Conservation (phyloP, 75 land plant species). For the Sequoiadendron giganteum region DNA sequence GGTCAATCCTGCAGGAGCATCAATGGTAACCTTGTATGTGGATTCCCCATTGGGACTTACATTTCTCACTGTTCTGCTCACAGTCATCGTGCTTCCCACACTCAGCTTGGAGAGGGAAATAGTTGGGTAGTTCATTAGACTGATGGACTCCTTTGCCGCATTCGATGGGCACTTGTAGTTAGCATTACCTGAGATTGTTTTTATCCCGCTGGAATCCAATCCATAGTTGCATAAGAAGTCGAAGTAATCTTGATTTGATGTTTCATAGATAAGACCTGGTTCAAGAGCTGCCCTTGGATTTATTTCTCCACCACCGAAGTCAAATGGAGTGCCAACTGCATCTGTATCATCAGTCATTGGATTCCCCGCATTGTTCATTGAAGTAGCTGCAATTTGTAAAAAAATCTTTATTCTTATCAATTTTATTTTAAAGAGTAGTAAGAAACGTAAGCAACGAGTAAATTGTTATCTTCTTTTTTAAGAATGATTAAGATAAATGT, state of each 20-base stretch:
- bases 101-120: constrained; percentile 47
- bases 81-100: constrained; percentile 13
- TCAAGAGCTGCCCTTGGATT: constrained; percentile 38
- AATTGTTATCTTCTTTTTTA: too few relatives aligned
- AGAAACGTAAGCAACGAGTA: too few relatives aligned
- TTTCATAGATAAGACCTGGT: constrained; percentile 74
- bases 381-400: constrained; percentile 33
- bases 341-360: constrained; percentile 35
- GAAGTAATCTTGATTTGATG: constrained; percentile 38
- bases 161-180: constrained; percentile 49
- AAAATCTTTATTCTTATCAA: too few relatives aligned
- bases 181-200: constrained; percentile 26
- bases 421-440: too few relatives aligned
- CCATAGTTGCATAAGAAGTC: constrained; percentile 63
- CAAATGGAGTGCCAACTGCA: constrained; percentile 51
- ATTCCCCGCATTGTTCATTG: constrained; percentile 39
- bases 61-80: constrained; percentile 53
- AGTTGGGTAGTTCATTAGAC: constrained; percentile 70
- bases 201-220: constrained; percentile 30
- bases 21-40: constrained; percentile 33
- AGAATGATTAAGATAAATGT: too few relatives aligned
- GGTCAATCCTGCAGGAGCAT: constrained; percentile 30
- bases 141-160: constrained; percentile 28
- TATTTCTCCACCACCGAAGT: constrained; percentile 67
- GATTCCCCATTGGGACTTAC: constrained; percentile 45